A percentile compares a stretch with the other conserved stretches of the same genome.
phyloP scores from a whole-genome alignment of 106 monocot species.

The Phalaenopsis aphrodite region DNA sequence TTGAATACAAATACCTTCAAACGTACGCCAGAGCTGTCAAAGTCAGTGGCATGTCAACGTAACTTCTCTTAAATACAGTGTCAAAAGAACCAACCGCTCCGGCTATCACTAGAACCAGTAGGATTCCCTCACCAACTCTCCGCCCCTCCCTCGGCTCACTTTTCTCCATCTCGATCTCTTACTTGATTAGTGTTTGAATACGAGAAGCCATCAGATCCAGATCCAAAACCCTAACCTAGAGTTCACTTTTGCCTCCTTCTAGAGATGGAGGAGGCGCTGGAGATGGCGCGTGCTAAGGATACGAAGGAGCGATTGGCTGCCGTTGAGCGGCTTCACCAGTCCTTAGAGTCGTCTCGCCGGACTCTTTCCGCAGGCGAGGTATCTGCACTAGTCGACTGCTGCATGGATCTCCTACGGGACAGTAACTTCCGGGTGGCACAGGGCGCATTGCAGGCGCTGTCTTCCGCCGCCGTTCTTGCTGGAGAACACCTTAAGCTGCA shows the following conservation, averaged over 20 bases:
- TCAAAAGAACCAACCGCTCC: too few relatives aligned
- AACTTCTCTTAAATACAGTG: too few relatives aligned
- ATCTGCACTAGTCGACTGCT: conserved; percentile 75
- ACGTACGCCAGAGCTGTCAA: too few relatives aligned
- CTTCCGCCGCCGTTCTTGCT: conserved; percentile 83
- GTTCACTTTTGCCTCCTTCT: background rate
- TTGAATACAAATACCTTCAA: too few relatives aligned
- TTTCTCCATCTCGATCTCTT: background rate
- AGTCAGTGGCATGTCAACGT: too few relatives aligned
- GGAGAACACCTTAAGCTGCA: conserved; percentile 96
- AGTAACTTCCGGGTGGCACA: conserved; percentile 90
- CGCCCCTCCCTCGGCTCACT: too few relatives aligned
- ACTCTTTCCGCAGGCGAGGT: conserved; percentile 57
- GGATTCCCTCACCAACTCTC: too few relatives aligned
- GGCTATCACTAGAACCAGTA: too few relatives aligned
- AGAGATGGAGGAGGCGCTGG: conserved; percentile 88
- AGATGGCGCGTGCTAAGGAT: conserved; percentile 92
- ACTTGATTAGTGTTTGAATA: background rate
- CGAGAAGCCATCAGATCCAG: conserved; percentile 1
- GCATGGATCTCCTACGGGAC: conserved; percentile 93
- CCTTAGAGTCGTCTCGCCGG: conserved; percentile 60
- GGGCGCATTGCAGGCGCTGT: conserved; percentile 86
- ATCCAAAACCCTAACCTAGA: conserved; percentile 28
- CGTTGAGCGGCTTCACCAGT: conserved; percentile 91
- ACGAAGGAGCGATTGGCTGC: conserved; percentile 95